Evolutionary conservation across 306 rosid species (phyloP), one percentile per base, ranked within the genome.

Genomic region (Dryas drummondii): DNA sequence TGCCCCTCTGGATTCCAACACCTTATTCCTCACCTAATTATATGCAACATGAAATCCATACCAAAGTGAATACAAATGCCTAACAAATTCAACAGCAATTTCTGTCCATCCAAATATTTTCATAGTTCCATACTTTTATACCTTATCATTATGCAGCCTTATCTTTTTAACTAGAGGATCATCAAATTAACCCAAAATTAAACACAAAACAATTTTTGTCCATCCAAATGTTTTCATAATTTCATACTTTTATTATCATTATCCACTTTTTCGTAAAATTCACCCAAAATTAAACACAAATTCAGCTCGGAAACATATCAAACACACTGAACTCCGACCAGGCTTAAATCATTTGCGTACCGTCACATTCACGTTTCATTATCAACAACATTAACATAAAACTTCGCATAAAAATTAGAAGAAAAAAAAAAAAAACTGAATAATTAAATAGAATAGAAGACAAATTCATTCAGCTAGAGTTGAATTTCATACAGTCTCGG

Each of bases 1-100:
- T 47, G 98, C 87, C 70, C 99, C 99, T 84, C 91, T 92, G 48
- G 99, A 96, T 76, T 86, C 92, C 82, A 96, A 62, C 37, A 96
- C 99, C 82, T 79, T 96, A 79, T 66, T 86, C 77, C 97, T 89
- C 75, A 96, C 98, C 99, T 92, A 80, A 61, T 75, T 56, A 66
- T 32, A 67, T 49, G 44, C 73, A 79, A 57, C 32, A 80, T 41
- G 8, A 74, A 68, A 61, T 62, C 45, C 32, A 62, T 16, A 40
- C 5, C 49, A 78, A 47, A 45, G n/a, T 32, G 22, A 68, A 37
- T 37, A 0, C 17, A 54, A 27, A 0, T 48, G 22, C 68, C 17
- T 16, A 15, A 55, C 22, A 27, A 19, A 45, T 16, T 58, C 16
- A 19, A 71, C 44, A 56, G 7, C 3, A 13, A 9, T 40, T 15